These are phyloP conservation scores for Cytospora piceicola DNA, from an alignment of 2,329 filamentous ascomycete species.

Conservation along the genomic window DNA sequence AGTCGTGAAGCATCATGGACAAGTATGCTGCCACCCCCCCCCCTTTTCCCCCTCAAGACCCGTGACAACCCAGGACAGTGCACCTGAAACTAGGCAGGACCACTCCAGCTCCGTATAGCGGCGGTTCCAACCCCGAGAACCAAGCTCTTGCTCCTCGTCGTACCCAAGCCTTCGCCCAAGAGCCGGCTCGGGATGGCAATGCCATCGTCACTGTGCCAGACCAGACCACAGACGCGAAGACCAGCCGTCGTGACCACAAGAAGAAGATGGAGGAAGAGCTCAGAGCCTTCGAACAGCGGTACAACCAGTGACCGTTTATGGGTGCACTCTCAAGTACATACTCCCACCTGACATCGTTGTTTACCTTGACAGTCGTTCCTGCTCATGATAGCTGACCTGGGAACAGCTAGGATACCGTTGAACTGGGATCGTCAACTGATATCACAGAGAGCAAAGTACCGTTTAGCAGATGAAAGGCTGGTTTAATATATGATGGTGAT, in stretches of 20 bases:
- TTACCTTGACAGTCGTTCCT: not conserved
- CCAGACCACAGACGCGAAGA: not conserved
- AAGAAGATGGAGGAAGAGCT: not conserved
- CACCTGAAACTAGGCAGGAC: conserved; percentile 4
- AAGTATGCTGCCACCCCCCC: not conserved
- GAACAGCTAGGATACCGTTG: not conserved
- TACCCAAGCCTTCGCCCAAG: not conserved
- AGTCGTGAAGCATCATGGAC: conserved; percentile 1
- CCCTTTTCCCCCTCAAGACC: too few relatives aligned
- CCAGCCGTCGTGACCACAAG: not conserved
- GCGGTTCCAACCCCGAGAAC: not conserved
- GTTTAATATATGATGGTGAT: too few relatives aligned
- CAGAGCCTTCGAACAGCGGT: not conserved
- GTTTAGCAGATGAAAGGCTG: too few relatives aligned
- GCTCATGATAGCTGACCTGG: not conserved
- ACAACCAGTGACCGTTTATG: not conserved
- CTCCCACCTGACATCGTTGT: not conserved
- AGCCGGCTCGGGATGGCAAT: conserved; percentile 7
- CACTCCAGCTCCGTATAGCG: not conserved
- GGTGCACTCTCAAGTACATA: not conserved
- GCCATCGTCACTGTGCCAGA: not conserved
- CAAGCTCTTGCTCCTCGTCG: not conserved
- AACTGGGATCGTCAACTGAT: conserved; percentile 3
- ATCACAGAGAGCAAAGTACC: conserved; percentile 21
- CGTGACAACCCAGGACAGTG: not conserved